A percentile compares a stretch with the other conserved stretches of the same genome.
Conservation (phyloP, 257 asterid species). For the Solanum chmielewskii region DNA sequence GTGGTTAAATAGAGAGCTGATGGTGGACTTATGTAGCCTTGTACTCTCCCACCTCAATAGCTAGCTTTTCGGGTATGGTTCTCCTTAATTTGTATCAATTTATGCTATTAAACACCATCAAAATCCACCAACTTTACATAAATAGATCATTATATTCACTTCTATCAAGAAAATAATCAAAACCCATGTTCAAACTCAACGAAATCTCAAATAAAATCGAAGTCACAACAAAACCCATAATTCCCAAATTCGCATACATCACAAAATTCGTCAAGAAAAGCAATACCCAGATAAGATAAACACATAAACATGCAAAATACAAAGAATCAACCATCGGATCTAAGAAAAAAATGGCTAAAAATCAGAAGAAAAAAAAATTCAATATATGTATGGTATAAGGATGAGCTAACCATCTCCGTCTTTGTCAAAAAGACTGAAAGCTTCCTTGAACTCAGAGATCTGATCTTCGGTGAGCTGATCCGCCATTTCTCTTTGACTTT, state of each 20-base stretch:
- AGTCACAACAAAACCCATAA: not conserved
- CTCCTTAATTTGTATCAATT: not conserved
- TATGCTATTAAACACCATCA: not conserved
- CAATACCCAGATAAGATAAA: not conserved
- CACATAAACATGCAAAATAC: not conserved
- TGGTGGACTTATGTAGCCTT: not conserved
- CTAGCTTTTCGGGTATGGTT: not conserved
- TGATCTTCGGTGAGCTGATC: not conserved
- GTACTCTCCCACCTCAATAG: not conserved
- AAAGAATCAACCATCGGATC: not conserved
- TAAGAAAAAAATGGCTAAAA: not conserved
- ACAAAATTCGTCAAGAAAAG: not conserved
- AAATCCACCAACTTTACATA: not conserved
- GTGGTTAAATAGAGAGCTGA: not conserved
- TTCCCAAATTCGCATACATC: not conserved
- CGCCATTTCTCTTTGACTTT: not conserved
- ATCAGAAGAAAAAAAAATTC: not conserved
- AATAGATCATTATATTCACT: not conserved
- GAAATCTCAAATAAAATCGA: not conserved
- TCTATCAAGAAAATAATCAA: not conserved
- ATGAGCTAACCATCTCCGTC: not conserved
- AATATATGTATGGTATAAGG: not conserved
- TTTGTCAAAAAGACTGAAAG: not conserved
- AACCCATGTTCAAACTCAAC: not conserved
- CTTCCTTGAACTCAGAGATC: conserved; percentile 1